Conservation (phyloP, 164 flowering plant genomes). For the Vitis rupestris region DNA sequence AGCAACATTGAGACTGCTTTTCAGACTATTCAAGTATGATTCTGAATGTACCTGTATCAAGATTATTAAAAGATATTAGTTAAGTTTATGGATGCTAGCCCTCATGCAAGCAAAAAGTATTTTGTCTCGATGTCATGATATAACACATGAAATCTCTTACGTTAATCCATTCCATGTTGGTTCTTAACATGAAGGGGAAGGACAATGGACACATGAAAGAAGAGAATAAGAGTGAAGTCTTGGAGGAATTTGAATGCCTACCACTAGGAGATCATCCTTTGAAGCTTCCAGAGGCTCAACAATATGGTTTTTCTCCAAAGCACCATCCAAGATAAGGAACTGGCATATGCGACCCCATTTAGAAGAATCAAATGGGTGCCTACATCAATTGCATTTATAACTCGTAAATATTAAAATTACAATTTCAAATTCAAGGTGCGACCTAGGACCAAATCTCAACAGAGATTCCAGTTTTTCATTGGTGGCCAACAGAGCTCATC, state of each 20-base stretch:
- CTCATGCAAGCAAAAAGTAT: not conserved
- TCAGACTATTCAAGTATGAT: slow-evolving; percentile 68
- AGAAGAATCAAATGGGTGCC: slow-evolving; percentile 97
- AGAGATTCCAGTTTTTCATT: too few relatives aligned
- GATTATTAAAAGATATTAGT: not conserved
- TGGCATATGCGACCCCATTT: slow-evolving; percentile 92
- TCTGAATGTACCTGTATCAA: slow-evolving; percentile 73
- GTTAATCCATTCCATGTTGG: too few relatives aligned
- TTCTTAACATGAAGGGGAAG: not conserved
- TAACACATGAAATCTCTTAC: too few relatives aligned
- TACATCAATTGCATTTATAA: slow-evolving; percentile 21
- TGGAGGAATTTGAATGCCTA: slow-evolving; percentile 20
- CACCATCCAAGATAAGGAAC: slow-evolving; percentile 54
- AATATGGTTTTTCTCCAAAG: slow-evolving; percentile 47
- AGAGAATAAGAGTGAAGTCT: not conserved
- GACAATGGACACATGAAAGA: not conserved
- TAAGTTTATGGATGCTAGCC: not conserved
- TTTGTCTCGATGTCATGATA: too few relatives aligned
- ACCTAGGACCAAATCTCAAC: not conserved
- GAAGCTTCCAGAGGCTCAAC: slow-evolving; percentile 94
- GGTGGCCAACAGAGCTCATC: too few relatives aligned
- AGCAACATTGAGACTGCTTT: slow-evolving; percentile 67
- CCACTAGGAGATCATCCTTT: slow-evolving; percentile 89
- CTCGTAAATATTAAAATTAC: not conserved
- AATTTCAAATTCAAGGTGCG: not conserved